A percentile compares a stretch with the other conserved stretches of the same genome.
Evolutionary conservation across 306 rosid genomes (phyloP).

Genomic region (Glycine tomentella): DNA sequence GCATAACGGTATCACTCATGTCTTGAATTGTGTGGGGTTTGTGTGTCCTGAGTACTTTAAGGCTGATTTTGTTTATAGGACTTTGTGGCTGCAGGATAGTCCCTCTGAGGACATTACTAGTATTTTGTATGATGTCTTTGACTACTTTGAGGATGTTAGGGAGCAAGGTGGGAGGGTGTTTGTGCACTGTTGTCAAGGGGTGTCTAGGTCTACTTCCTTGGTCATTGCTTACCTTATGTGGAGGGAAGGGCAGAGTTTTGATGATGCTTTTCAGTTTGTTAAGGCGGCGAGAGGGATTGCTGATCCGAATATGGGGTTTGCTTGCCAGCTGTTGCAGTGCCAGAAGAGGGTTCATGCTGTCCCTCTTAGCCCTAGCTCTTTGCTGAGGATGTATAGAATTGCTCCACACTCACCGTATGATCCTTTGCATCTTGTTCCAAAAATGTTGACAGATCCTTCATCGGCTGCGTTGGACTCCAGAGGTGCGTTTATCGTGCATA

Average conservation of each 20-base stretch:
- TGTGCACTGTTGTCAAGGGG: slow-evolving; percentile 99
- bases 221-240: slow-evolving; percentile 99
- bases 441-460: slow-evolving; percentile 89
- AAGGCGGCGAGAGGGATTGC: slow-evolving; percentile 99
- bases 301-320: slow-evolving; percentile 99
- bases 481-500: slow-evolving; percentile 87
- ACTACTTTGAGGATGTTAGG: slow-evolving; percentile 98
- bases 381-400: slow-evolving; percentile 89
- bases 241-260: slow-evolving; percentile 99
- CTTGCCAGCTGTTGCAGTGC: slow-evolving; percentile 96
- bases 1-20: slow-evolving; percentile 88
- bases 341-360: slow-evolving; percentile 98
- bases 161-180: slow-evolving; percentile 90
- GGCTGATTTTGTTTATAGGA: slow-evolving; percentile 89
- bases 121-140: slow-evolving; percentile 92
- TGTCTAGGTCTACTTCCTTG: slow-evolving; percentile 94
- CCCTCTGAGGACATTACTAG: slow-evolving; percentile 98
- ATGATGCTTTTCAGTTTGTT: slow-evolving; percentile 98
- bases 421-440: slow-evolving; percentile 97
- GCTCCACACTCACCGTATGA: slow-evolving; percentile 98
- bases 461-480: slow-evolving; percentile 83
- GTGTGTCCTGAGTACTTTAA: slow-evolving; percentile 96
- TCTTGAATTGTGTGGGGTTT: slow-evolving; percentile 95
- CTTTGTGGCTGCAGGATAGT: slow-evolving; percentile 97
- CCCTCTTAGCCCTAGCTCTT: slow-evolving; percentile 99